Conservation (phyloP, 2,329 filamentous ascomycete genomes). For the Gnomoniopsis sp. region DNA sequence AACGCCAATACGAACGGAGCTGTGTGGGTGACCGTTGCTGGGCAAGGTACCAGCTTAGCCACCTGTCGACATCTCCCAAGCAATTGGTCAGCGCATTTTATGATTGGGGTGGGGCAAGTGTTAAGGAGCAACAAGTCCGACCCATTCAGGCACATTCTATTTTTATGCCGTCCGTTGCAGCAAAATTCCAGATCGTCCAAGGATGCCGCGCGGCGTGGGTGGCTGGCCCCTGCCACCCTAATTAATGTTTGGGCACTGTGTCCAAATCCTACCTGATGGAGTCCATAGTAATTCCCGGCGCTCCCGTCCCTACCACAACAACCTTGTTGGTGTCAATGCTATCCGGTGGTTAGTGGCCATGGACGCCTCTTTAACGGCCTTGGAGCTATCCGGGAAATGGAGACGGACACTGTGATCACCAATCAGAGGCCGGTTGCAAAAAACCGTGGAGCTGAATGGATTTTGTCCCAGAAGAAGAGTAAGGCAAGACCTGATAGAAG, state of each 20-base stretch:
- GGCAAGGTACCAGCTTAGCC: conserved; percentile 9
- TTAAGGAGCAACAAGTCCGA: conserved; percentile 10
- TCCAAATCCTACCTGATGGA: not conserved
- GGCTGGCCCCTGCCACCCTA: not conserved
- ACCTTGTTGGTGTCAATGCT: not conserved
- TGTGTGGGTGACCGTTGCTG: not conserved
- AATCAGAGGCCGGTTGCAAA: no score
- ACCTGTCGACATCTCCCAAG: not conserved
- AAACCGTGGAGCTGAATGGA: no score
- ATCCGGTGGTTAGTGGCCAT: not conserved
- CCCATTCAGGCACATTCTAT: not conserved
- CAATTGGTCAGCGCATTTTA: not conserved
- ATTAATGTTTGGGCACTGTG: conserved; percentile 10
- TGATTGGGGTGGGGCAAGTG: conserved; percentile 4
- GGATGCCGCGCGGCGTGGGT: conserved; percentile 4
- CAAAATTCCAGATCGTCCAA: not conserved
- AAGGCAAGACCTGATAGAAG: not conserved
- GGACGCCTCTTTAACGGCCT: conserved; percentile 12
- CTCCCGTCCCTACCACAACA: conserved; percentile 13
- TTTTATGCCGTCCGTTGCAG: not conserved
- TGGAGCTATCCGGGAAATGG: not conserved
- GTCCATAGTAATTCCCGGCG: conserved; percentile 13
- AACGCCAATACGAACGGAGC: conserved; percentile 12
- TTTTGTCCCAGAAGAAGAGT: no score
- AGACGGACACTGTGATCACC: not conserved